These are phyloP conservation scores for Colletotrichum sp. DNA, from an alignment of 2,329 filamentous ascomycete genomes.

Conservation along the genomic window DNA sequence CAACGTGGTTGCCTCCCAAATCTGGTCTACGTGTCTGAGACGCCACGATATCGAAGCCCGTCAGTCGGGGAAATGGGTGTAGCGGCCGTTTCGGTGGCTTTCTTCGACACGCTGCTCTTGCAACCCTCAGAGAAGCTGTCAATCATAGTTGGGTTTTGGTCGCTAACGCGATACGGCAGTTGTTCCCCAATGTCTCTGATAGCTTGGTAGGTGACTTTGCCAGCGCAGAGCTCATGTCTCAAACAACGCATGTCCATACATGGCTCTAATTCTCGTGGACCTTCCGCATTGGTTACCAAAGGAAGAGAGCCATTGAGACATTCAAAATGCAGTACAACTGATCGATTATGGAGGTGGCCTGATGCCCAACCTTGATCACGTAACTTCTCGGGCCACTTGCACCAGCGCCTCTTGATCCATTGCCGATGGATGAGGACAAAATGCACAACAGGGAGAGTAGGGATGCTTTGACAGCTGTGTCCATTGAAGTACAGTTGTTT, in stretches of 20 bases:
- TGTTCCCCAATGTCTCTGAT: neutral
- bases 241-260: neutral
- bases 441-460: neutral
- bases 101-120: neutral
- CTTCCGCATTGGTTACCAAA: neutral
- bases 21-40: conserved; percentile 4
- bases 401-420: neutral
- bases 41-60: conserved; percentile 3
- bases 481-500: neutral
- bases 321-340: neutral
- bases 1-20: neutral
- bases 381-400: neutral
- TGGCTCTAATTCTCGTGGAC: neutral
- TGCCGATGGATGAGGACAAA: neutral
- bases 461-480: neutral
- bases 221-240: neutral
- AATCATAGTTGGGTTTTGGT: neutral
- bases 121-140: neutral
- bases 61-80: neutral
- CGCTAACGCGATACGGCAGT: neutral
- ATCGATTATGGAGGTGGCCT: neutral
- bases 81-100: neutral
- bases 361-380: neutral
- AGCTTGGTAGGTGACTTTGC: neutral
- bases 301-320: neutral